Conservation (phyloP, 2,329 filamentous ascomycete species). For the Colletotrichum nymphaeae region DNA sequence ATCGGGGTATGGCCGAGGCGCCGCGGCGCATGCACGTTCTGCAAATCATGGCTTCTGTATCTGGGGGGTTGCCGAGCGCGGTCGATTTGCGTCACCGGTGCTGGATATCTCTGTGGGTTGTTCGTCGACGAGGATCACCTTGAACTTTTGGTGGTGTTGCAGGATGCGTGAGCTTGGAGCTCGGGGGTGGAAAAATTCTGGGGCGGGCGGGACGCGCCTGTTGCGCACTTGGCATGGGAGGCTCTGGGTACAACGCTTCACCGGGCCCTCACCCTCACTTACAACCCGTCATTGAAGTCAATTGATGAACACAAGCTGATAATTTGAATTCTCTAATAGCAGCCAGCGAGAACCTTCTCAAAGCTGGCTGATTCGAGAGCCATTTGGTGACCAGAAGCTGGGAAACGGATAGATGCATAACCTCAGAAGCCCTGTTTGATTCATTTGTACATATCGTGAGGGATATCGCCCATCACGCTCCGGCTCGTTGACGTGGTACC, state of each 20-base stretch:
- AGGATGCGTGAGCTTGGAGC: conserved; percentile 27
- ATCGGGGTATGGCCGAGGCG: conserved; percentile 49
- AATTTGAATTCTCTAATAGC: background rate
- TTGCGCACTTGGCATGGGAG: conserved; percentile 24
- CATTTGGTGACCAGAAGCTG: too few species aligned
- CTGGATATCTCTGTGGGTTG: too few species aligned
- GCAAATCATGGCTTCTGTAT: conserved; percentile 50
- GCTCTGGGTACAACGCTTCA: background rate
- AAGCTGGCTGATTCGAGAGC: background rate
- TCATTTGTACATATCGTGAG: conserved; percentile 35
- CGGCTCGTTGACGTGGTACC: conserved; percentile 23
- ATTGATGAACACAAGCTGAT: background rate
- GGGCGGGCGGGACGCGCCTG: conserved; percentile 34
- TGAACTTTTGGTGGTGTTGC: conserved; percentile 19
- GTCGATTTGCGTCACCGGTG: conserved; percentile 1
- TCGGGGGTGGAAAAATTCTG: conserved; percentile 37
- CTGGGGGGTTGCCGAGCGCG: background rate
- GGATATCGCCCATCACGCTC: conserved; percentile 30
- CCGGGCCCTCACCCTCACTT: conserved; percentile 2
- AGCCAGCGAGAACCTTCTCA: accelerated
- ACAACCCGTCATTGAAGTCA: background rate
- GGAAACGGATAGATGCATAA: conserved; percentile 27
- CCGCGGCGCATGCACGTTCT: conserved; percentile 60
- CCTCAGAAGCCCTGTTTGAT: conserved; percentile 28
- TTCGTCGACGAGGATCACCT: conserved; percentile 1